phyloP scores from a whole-genome alignment of 2,329 filamentous ascomycete species.

The Raffaelea ambrosiae region DNA sequence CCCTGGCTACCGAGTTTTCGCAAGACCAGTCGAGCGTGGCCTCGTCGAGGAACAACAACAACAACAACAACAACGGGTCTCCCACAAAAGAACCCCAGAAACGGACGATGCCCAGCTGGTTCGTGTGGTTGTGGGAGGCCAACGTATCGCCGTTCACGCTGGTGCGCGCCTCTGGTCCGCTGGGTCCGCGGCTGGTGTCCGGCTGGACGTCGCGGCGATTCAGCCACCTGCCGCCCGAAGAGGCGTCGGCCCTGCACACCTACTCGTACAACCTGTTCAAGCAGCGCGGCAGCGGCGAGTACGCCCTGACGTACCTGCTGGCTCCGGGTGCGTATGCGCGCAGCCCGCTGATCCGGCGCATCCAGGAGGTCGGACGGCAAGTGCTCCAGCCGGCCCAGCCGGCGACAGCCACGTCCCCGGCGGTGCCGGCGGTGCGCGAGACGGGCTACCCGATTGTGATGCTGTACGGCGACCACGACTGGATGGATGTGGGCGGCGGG shows the following conservation, averaged over 20 bases:
- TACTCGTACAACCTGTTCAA: conserved; percentile 94
- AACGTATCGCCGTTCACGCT: conserved; percentile 94
- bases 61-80: conserved; percentile 12
- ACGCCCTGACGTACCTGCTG: conserved; percentile 84
- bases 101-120: conserved; percentile 69
- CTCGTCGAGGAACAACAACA: conserved; percentile 16
- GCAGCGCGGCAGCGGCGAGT: conserved; percentile 86
- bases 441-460: conserved; percentile 76
- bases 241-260: conserved; percentile 78
- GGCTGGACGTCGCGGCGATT: conserved; percentile 93
- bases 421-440: conserved; percentile 29
- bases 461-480: conserved; percentile 97
- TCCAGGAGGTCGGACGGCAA: conserved; percentile 80
- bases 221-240: conserved; percentile 71
- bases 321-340: conserved; percentile 90
- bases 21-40: background rate
- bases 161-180: conserved; percentile 76
- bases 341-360: conserved; percentile 76
- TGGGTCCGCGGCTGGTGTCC: conserved; percentile 85
- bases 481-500: conserved; percentile 94
- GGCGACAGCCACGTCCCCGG: conserved; percentile 15
- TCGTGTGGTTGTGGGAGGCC: conserved; percentile 91
- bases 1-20: conserved; percentile 63
- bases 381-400: conserved; percentile 24
- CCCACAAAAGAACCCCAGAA: conserved; percentile 18